A percentile compares a stretch with the other conserved stretches of the same genome.
These are phyloP conservation scores for Leersia perrieri DNA, from an alignment of 176 grass and related monocot species.

Conservation along the genomic window DNA sequence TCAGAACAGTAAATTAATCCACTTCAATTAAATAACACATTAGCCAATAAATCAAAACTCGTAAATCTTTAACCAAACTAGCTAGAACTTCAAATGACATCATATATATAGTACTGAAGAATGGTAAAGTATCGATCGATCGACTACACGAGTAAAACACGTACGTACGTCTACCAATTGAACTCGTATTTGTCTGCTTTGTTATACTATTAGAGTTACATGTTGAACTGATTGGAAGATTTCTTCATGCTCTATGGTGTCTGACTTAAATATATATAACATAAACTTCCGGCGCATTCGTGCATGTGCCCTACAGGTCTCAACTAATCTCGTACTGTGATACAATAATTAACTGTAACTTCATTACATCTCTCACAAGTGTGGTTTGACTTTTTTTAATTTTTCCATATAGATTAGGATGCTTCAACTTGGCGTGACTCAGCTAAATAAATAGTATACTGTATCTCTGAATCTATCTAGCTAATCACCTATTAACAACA, in stretches of 20 bases:
- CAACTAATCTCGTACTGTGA: not conserved
- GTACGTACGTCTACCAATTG: not conserved
- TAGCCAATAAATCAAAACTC: not conserved
- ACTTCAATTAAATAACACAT: not conserved
- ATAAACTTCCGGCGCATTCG: not conserved
- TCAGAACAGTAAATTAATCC: not conserved
- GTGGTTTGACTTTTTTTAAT: not conserved
- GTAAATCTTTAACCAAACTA: not conserved
- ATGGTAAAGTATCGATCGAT: not conserved
- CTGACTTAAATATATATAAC: no score
- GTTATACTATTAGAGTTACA: not conserved
- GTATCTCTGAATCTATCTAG: no score
- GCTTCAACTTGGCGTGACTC: not conserved
- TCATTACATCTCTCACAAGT: not conserved
- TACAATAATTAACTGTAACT: not conserved
- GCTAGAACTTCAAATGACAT: no score
- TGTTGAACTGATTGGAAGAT: not conserved
- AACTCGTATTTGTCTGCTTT: not conserved
- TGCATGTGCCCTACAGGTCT: not conserved
- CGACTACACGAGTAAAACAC: no score
- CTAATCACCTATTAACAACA: not conserved
- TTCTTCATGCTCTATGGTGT: no score
- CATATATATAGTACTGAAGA: not conserved
- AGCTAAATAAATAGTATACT: not conserved
- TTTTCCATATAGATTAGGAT: not conserved